Percentiles rank a stretch among this genome's conserved stretches.
phyloP scores from a whole-genome alignment of 2,329 filamentous ascomycete genomes.

The Lecanicillium sp. region DNA sequence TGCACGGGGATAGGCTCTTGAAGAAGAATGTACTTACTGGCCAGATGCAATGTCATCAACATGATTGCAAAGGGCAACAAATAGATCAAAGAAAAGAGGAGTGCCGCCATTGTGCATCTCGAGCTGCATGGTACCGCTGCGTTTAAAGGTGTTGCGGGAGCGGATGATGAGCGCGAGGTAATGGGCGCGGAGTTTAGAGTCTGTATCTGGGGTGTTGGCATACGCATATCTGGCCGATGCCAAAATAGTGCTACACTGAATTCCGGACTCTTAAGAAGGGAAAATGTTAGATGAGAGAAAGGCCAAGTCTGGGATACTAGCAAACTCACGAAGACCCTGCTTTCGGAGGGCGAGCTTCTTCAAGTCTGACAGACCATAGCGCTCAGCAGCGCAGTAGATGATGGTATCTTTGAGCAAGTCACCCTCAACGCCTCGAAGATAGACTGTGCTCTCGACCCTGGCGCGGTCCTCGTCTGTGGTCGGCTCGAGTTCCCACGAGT shows the following conservation, averaged over 20 bases:
- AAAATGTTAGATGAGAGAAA: not conserved
- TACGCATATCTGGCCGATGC: constrained; percentile 86
- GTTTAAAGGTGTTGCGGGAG: constrained; percentile 80
- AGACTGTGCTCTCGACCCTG: constrained; percentile 57
- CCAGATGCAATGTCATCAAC: constrained; percentile 61
- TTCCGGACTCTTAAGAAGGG: constrained; percentile 53
- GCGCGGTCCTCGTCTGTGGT: constrained; percentile 34
- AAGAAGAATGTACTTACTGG: constrained; percentile 34
- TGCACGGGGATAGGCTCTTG: not conserved
- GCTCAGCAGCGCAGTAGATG: constrained; percentile 83
- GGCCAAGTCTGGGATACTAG: not conserved
- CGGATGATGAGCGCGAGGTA: constrained; percentile 90
- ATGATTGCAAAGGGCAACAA: constrained; percentile 88
- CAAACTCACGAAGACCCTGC: constrained; percentile 66
- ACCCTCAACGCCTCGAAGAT: constrained; percentile 55
- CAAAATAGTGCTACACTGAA: constrained; percentile 78
- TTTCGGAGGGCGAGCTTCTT: constrained; percentile 81
- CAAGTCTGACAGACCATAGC: constrained; percentile 74
- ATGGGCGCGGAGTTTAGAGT: constrained; percentile 85
- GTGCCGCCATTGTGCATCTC: constrained; percentile 85
- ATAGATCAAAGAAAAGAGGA: constrained; percentile 84
- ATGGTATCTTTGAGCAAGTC: constrained; percentile 80
- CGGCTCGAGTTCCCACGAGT: constrained; percentile 77
- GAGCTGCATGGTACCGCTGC: constrained; percentile 89
- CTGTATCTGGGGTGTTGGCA: constrained; percentile 77